phyloP scores from a whole-genome alignment of 2,329 filamentous ascomycete genomes.

The Emericellopsis cladophorae region DNA sequence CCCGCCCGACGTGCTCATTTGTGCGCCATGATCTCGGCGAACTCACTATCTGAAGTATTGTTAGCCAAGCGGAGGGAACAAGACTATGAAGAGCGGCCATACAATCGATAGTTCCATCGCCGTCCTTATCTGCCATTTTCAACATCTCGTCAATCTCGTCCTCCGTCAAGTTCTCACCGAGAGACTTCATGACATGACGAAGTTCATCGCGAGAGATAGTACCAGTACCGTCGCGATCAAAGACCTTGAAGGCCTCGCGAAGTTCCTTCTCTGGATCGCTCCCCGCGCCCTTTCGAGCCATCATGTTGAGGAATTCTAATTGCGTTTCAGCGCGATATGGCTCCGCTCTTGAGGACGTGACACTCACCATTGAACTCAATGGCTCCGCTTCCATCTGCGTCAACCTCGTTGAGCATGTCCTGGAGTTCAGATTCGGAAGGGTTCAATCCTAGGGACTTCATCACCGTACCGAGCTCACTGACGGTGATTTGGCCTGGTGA shows the following conservation, averaged over 20 bases:
- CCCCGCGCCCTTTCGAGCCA: slow-evolving; percentile 50
- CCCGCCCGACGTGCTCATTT: slow-evolving; percentile 4
- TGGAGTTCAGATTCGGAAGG: slow-evolving; percentile 49
- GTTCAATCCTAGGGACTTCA: slow-evolving; percentile 51
- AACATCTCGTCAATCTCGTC: slow-evolving; percentile 56
- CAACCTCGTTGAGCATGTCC: slow-evolving; percentile 56
- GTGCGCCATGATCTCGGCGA: slow-evolving; percentile 3
- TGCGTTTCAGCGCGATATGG: background rate
- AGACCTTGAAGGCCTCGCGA: slow-evolving; percentile 47
- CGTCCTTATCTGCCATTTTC: slow-evolving; percentile 50
- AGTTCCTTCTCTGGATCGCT: slow-evolving; percentile 53
- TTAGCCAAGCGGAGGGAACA: background rate
- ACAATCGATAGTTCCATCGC: slow-evolving; percentile 54
- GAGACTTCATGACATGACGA: slow-evolving; percentile 49
- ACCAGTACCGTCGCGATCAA: slow-evolving; percentile 53
- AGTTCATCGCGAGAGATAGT: slow-evolving; percentile 52
- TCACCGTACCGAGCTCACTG: slow-evolving; percentile 49
- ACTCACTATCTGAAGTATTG: slow-evolving; percentile 2
- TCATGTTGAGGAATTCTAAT: slow-evolving; percentile 52
- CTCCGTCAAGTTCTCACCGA: slow-evolving; percentile 52
- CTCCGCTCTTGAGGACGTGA: background rate
- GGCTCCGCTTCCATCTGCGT: slow-evolving; percentile 51
- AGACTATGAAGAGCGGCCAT: slow-evolving; percentile 13
- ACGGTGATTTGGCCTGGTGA: slow-evolving; percentile 44
- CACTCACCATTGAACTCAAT: slow-evolving; percentile 47